Evolutionary conservation across 2,329 filamentous ascomycete species (phyloP).

Genomic region (Sphaerostilbella broomeana): DNA sequence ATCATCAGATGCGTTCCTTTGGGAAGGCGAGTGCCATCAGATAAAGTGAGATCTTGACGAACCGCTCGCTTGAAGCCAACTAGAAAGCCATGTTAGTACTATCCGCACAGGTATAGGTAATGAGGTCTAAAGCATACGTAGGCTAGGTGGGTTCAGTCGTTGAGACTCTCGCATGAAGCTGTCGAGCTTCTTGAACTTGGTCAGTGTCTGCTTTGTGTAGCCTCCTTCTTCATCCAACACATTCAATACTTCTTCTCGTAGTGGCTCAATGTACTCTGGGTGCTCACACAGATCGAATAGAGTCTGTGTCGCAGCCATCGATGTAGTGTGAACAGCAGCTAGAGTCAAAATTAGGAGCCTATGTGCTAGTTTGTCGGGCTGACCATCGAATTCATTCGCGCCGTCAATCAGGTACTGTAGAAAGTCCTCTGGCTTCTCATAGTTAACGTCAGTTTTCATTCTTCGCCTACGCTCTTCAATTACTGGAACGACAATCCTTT

Average conservation of each 20-base stretch:
- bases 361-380: background rate
- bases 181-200: constrained; percentile 18
- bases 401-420: background rate
- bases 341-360: background rate
- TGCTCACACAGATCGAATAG: constrained; percentile 43
- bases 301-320: background rate
- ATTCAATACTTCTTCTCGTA: constrained; percentile 2
- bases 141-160: constrained; percentile 16
- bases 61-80: constrained; percentile 8
- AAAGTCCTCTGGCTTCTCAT: background rate
- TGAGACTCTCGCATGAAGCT: constrained; percentile 21
- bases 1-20: constrained; percentile 4
- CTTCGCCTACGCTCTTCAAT: constrained; percentile 3
- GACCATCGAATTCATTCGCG: background rate
- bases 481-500: background rate
- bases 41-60: constrained; percentile 1
- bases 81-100: background rate
- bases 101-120: background rate
- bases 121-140: constrained; percentile 12
- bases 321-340: background rate
- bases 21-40: constrained; percentile 7
- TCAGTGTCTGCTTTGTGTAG: background rate
- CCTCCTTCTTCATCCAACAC: background rate
- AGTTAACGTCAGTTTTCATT: background rate
- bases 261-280: constrained; percentile 28